Base-by-base conservation (phyloP, 2,329 filamentous ascomycete genomes). In the Parafenestella ontariensis region DNA sequence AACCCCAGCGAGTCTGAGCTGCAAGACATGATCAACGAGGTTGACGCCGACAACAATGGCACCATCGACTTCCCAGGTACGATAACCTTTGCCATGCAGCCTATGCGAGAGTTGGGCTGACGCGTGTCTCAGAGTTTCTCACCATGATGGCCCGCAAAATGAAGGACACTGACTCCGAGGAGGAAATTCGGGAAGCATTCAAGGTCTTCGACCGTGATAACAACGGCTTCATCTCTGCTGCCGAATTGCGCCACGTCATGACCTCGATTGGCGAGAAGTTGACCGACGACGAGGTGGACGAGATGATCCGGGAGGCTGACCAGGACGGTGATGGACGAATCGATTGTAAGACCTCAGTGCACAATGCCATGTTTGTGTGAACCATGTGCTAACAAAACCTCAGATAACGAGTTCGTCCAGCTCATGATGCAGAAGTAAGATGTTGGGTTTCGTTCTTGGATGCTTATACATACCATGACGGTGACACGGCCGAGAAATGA, bases 1-100 rank as follows among this genome's bases (percentile, higher is more conserved):
- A 86, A 86, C 73, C 83, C 85, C 56, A 84, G 82, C 75, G 83
- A 85, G 61, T 81, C 82, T 51, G 85, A 88, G 75, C 79, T 88
- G 49, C 82, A 86, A 71, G 85, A 88, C 73, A 86, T 88, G 79
- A 85, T 88, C 77, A 86, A 86, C 76, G 86, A 88, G 75, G 85
- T 87, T 58, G 86, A 88, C 64, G 78, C 82, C 62, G 85, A 88
- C 77, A 85, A 85, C 72, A 86, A 85, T 65, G 86, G 85, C 72
- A 85, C 84, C 64, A 87, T 88, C 68, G 85, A 87, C 71, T 87
- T 88, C 72, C 82, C 86, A 52, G 83, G 83, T 85, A 74, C 56
- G 53, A 15, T 23, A 23, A 11, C 10, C 24, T 18, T 23, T 39
- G 7, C 33, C 9, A 26, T 7, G 9, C 6, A 40, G 13, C 11